phyloP scores from a whole-genome alignment of 495 filamentous ascomycete species.

The Amorphotheca resinae region DNA sequence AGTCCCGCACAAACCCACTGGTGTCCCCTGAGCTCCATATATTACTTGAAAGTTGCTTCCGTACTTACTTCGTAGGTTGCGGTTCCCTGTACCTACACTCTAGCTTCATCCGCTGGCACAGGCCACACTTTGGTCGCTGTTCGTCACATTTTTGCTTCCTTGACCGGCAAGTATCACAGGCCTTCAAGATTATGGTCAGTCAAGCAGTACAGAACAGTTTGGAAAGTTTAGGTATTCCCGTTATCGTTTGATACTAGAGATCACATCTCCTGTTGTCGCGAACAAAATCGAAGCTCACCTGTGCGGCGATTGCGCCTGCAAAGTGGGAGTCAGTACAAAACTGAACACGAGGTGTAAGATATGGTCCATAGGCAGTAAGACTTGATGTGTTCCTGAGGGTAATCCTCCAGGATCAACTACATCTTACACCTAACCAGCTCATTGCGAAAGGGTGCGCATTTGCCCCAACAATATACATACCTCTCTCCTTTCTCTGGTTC shows the following conservation, averaged over 20 bases:
- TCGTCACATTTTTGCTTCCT: slow-evolving; percentile 91
- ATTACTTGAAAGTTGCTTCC: not conserved
- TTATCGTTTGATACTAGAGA: too few species aligned
- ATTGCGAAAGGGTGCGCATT: too few species aligned
- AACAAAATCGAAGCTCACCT: slow-evolving; percentile 8
- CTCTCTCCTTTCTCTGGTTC: slow-evolving; percentile 1
- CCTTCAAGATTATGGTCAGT: slow-evolving; percentile 34
- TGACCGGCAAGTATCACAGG: slow-evolving; percentile 69
- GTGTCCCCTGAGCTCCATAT: not conserved
- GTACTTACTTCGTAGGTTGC: slow-evolving; percentile 48
- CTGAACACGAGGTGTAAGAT: too few species aligned
- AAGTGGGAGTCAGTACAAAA: not conserved
- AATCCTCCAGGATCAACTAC: too few species aligned
- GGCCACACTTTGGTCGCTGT: slow-evolving; percentile 63
- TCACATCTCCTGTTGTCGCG: too few species aligned
- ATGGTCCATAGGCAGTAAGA: too few species aligned
- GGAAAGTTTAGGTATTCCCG: not conserved
- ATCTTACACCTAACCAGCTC: too few species aligned
- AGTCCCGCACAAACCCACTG: not conserved
- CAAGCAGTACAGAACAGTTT: not conserved
- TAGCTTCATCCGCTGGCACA: slow-evolving; percentile 37
- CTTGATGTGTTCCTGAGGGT: too few species aligned
- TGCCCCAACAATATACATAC: too few species aligned
- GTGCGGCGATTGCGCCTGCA: slow-evolving; percentile 4
- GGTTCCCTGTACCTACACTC: slow-evolving; percentile 49